phyloP scores from a whole-genome alignment of 1,284 basidiomycete genomes.

The Cystobasidium pallidum region DNA sequence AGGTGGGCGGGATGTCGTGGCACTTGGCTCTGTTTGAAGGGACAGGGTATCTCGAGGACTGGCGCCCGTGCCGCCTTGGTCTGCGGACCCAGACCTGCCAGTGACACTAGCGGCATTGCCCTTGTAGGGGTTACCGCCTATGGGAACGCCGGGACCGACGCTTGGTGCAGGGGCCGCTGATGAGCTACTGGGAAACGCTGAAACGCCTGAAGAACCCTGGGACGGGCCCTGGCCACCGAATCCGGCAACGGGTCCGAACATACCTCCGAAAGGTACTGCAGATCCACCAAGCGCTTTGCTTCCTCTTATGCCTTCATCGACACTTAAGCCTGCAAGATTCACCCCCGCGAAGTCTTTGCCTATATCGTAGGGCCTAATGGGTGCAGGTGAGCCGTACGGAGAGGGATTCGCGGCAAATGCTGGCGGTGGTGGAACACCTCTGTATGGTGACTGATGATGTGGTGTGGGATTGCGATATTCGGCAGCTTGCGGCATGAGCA shows the following conservation, averaged over 20 bases:
- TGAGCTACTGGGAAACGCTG: not conserved
- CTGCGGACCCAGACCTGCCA: conserved; percentile 10
- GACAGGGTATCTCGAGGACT: not conserved
- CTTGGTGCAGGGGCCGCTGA: not conserved
- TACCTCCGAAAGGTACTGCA: conserved; percentile 38
- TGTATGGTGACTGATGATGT: conserved; percentile 1
- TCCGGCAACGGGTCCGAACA: conserved; percentile 39
- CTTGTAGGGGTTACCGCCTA: not conserved
- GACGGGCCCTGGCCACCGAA: conserved; percentile 19
- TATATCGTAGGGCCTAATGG: conserved; percentile 38
- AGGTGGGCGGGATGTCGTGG: not conserved
- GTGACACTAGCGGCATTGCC: no score
- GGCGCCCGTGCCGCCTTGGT: not conserved
- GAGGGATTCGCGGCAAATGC: conserved; percentile 20
- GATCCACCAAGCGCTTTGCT: conserved; percentile 1
- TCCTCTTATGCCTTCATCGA: conserved; percentile 27
- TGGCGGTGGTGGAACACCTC: conserved; percentile 3
- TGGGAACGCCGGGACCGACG: not conserved
- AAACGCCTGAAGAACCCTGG: not conserved
- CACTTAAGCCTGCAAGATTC: conserved; percentile 11
- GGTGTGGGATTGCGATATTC: conserved; percentile 33
- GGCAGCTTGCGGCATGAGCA: conserved; percentile 35
- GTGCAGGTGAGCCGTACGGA: conserved; percentile 31
- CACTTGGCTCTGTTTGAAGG: not conserved
- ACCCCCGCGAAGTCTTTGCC: conserved; percentile 38